Base-by-base conservation (phyloP, 768 basidiomycete species). In the Phanerochaete sordida region DNA sequence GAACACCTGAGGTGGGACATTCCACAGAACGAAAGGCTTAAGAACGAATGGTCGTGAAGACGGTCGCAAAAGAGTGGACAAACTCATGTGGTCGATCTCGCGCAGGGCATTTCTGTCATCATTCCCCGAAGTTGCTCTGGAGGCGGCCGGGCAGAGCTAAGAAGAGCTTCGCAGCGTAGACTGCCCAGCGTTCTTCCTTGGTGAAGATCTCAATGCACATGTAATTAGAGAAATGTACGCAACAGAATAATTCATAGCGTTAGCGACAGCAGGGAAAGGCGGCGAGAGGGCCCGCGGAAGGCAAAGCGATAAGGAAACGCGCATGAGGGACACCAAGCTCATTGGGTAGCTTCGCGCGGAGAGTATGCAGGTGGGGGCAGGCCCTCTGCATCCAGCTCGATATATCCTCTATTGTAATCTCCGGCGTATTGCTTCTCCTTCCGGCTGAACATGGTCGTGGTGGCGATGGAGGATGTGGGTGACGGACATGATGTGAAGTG, bases 291-390 rank as follows among this genome's bases (percentile, higher is more conserved):
- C 7, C 33, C 33, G 7, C 6, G 33, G 33, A 13, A 43, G 19
- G 39, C 39, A 43, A 43, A 43, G 39, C 39, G 39, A 35, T 6
- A 35, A 6, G 13, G 13, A 35, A 16, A 43, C 4, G 39, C 39
- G 19, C 39, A 4, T 4, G 4, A 43, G 4, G 19, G 7, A 9
- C 7, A 43, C 19, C 4, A 19, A 43, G 4, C 11, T 43, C 39
- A 43, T 4, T 19, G 8, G 11, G 39, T 9, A 43, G 11, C 15
- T 4, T 51, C 50, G 28, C 30, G 26, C 9, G 56, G 56, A 4
- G 48, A 47, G 31, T 62, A 62, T 16, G 61, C 61, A 30, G 61
- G 61, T 13, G 61, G 61, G 1, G 61, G 35, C 12, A 62, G 5
- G 23, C 56, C 57, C 9, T 62, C 49, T 5, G 46, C 3, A 28